Conservation (phyloP, 176 grass and related monocot genomes). For the Elaeis guineensis region DNA sequence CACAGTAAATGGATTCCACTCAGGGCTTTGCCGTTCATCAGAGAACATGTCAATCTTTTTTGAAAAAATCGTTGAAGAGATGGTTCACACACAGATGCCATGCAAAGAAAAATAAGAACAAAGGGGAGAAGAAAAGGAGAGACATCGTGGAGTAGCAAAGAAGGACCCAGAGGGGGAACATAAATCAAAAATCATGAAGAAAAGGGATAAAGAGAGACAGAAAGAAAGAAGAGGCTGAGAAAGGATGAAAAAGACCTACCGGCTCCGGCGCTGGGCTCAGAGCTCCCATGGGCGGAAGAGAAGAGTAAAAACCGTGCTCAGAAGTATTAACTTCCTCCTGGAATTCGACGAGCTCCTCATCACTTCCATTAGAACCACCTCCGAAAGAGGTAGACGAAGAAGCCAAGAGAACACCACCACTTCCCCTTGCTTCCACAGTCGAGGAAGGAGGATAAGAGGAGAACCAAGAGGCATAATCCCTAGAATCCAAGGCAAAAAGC, state of each 20-base stretch:
- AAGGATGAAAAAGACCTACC: conserved; percentile 13
- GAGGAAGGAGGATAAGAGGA: conserved; percentile 19
- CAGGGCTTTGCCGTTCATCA: too few species aligned
- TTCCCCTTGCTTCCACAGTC: conserved; percentile 18
- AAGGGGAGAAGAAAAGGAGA: too few species aligned
- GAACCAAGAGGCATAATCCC: conserved; percentile 23
- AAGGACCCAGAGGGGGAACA: neutral
- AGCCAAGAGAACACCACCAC: conserved; percentile 21
- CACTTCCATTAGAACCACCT: conserved; percentile 18
- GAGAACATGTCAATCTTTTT: too few species aligned
- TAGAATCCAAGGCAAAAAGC: conserved; percentile 25
- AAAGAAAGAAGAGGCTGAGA: neutral
- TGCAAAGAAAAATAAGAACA: too few species aligned
- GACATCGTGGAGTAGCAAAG: too few species aligned
- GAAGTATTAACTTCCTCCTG: neutral
- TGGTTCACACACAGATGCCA: too few species aligned
- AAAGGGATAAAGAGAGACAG: neutral
- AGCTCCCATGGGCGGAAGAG: neutral
- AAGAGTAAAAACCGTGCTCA: conserved; percentile 1
- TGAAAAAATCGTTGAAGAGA: too few species aligned
- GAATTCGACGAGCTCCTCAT: neutral
- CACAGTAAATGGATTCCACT: too few species aligned
- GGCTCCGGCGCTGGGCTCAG: conserved; percentile 9
- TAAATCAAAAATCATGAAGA: neutral
- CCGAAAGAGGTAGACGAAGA: conserved; percentile 22